Conservation (phyloP, 108 stramenopile genomes). For the Cyclotella atomus region DNA sequence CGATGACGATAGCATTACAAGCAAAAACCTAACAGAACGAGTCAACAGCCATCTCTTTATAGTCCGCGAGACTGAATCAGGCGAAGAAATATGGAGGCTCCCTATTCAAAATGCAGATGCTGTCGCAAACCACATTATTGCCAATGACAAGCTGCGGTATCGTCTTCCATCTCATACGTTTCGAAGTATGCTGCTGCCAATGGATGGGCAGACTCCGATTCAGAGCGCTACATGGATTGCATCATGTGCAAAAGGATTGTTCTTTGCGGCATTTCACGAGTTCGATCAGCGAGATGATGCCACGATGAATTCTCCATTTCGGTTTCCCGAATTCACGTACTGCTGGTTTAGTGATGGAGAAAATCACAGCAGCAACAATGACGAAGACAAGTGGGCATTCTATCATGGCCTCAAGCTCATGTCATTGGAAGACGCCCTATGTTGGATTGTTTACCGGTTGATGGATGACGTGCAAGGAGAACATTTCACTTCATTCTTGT, state of each 20-base stretch:
- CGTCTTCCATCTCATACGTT: constrained; percentile 23
- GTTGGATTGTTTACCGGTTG: constrained; percentile 48
- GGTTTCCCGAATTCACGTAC: constrained; percentile 75
- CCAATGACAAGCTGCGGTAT: not conserved
- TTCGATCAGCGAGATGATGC: not conserved
- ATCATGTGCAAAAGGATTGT: constrained; percentile 6
- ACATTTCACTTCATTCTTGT: constrained; percentile 50
- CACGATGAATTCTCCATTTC: not conserved
- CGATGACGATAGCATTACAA: constrained; percentile 20
- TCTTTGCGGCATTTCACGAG: constrained; percentile 13
- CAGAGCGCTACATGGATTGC: constrained; percentile 16
- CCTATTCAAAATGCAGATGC: constrained; percentile 12
- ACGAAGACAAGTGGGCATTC: constrained; percentile 70
- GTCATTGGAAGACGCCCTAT: constrained; percentile 27
- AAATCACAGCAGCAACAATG: constrained; percentile 32
- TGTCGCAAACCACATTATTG: constrained; percentile 14
- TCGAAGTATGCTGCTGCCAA: constrained; percentile 24
- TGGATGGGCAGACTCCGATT: constrained; percentile 14
- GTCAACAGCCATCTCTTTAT: constrained; percentile 25
- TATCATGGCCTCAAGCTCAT: constrained; percentile 66
- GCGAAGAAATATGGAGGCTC: constrained; percentile 18
- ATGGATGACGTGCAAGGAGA: constrained; percentile 62
- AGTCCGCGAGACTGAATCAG: constrained; percentile 29
- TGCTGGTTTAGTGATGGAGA: constrained; percentile 51
- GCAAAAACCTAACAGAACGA: constrained; percentile 8